Evolutionary conservation across 805 yeast species (phyloP), one percentile per base, ranked within the genome.

Genomic region (Lipomyces sp.): DNA sequence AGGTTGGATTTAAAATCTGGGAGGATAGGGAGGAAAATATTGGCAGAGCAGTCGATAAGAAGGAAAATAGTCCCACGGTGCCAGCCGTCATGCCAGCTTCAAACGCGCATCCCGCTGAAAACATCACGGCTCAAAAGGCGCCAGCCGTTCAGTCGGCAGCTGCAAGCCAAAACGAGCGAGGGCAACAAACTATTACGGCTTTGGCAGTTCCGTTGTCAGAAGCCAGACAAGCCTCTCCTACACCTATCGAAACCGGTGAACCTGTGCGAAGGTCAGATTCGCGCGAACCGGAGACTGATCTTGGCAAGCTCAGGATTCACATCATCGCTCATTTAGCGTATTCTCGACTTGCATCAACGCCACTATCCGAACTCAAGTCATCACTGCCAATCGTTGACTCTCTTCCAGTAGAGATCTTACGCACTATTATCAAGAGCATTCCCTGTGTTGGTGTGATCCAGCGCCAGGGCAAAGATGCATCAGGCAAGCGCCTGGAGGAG

Each of bases 401-500:
- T 4, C 76, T 78, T 57, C 66, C 65, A 13, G 63, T 67, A 57
- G 69, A 68, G 37, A 81, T 81, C 64, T 77, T 86, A 13, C 80
- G 85, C 56, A 75, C 75, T 24, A 74, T 86, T 6, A 80, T 87
- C 55, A 77, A 79, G 60, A 75, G 77, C 55, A 79, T 86, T 50
- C 73, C 77, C 4, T 89, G 94, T 73, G 84, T 94, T 65, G 98
- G 98, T n/a, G 89, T 90, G 10, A 93, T 95, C 67, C 85, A 86
- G 74, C 88, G 98, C 77, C 83, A 84, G 65, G 98, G 98, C 59
- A 93, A 92, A 77, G 99, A 95, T 78, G 98, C 98, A 2, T 96
- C 97, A 1, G 99, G 98, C 10, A 92, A 92, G 77, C 90, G 90
- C 2, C 81, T 95, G 69, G 98, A 94, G 71, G 96, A 92, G 76